Conservation (phyloP, 306 rosid species). For the Pyrus pyrifolia region DNA sequence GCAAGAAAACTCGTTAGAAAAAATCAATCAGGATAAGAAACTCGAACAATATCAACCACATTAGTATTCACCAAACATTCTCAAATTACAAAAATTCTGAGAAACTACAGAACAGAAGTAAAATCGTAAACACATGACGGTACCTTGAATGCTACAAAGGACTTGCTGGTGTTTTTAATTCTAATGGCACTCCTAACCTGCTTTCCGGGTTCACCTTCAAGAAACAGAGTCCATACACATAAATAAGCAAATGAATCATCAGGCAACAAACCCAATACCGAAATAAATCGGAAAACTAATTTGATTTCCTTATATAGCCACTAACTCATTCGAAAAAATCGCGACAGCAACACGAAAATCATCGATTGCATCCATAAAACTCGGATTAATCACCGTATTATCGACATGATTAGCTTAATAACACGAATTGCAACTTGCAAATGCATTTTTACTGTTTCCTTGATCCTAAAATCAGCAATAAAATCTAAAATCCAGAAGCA, state of each 20-base stretch:
- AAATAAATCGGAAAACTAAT: not conserved
- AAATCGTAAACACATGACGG: not conserved
- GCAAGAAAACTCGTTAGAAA: constrained; percentile 19
- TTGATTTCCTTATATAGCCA: not conserved
- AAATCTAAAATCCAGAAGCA: not conserved
- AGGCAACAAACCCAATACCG: not conserved
- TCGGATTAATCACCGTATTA: not conserved
- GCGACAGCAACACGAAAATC: not conserved
- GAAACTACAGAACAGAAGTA: not conserved
- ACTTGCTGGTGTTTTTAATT: constrained; percentile 87
- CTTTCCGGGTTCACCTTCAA: constrained; percentile 91
- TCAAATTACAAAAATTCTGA: not conserved
- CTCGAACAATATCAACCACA: not conserved
- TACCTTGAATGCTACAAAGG: constrained; percentile 95
- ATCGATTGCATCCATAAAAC: not conserved
- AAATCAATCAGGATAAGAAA: not conserved
- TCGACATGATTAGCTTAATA: not conserved
- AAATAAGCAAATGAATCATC: not conserved
- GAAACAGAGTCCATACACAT: not conserved
- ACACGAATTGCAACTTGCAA: not conserved
- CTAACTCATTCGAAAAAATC: not conserved
- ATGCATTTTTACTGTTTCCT: not conserved
- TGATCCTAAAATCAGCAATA: not conserved
- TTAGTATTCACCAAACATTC: not conserved
- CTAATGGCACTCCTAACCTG: constrained; percentile 94